Evolutionary conservation across 331 rosid genomes (phyloP), one percentile per base, ranked within the genome.

Genomic region (Rosa hybrid): DNA sequence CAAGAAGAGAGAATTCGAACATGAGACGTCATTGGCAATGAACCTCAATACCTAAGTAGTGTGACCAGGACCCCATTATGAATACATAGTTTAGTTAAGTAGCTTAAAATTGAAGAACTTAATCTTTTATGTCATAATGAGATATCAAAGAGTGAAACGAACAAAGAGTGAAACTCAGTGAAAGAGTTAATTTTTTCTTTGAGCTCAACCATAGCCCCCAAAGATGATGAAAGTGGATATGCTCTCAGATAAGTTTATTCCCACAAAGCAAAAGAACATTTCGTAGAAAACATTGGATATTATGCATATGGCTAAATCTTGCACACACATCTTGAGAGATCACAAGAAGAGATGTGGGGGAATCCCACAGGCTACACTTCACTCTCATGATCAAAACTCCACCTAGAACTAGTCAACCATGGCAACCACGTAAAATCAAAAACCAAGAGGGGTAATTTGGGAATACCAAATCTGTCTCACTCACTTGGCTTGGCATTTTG

Each of bases 371-470:
- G 6, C 27, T 25, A 69, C 25, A 38, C 49, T 17, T 10, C 13
- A 68, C 72, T 18, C 72, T 17, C 72, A 14, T 7, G 14, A 18
- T 18, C 50, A 39, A n/a, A 38, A 39, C 72, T 13, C 25, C 12
- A 38, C 25, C 72, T 18, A 68, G 72, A 68, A 39, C 72, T 20
- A 3, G 72, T 68, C 72, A 39, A 68, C 72, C 14, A 25, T 74
- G 85, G 75, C 83, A 68, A 59, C 50, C 49, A 6, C 64, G 83
- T 84, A 57, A 78, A 34, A 74, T 50, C 1, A 5, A 2, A 20
- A 38, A 5, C 23, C 7, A 59, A 13, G 8, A 81, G 34, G 87
- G 83, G 42, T 11, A 77, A 25, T 46, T n/a, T 50, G 9, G 77
- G 85, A 42, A 77, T 42, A 44, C 0, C 2, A 51, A 30, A 14